Evolutionary conservation across 352 stramenopile species (phyloP).

Genomic region (Phytophthora sp.): DNA sequence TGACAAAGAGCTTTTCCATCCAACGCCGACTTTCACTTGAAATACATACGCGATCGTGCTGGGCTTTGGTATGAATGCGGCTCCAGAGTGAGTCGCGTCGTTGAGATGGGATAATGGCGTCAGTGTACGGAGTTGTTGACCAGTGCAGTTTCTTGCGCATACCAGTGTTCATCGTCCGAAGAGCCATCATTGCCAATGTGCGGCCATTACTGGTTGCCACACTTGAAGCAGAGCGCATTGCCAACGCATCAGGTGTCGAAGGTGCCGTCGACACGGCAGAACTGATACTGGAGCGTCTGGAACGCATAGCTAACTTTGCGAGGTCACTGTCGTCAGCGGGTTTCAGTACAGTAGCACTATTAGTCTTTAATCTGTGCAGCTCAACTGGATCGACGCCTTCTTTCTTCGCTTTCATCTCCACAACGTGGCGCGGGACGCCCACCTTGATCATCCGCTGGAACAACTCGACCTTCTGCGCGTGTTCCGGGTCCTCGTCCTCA

Average conservation of each 20-base stretch:
- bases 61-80: constrained; percentile 36
- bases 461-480: constrained; percentile 52
- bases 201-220: constrained; percentile 19
- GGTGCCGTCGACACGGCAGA: constrained; percentile 37
- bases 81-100: constrained; percentile 64
- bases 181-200: constrained; percentile 38
- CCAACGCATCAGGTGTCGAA: constrained; percentile 38
- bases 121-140: constrained; percentile 57
- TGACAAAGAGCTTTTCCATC: constrained; percentile 81
- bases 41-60: constrained; percentile 44
- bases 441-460: constrained; percentile 81
- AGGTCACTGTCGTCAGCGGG: constrained; percentile 42
- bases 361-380: constrained; percentile 32
- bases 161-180: constrained; percentile 56
- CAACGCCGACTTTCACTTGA: constrained; percentile 67
- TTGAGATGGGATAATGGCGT: constrained; percentile 30
- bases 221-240: constrained; percentile 22
- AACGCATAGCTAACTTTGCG: constrained; percentile 25
- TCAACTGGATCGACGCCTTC: constrained; percentile 57
- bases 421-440: constrained; percentile 57
- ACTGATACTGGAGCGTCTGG: constrained; percentile 49
- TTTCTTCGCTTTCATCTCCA: constrained; percentile 68
- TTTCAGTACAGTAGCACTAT: constrained; percentile 14
- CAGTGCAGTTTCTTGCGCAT: constrained; percentile 85
- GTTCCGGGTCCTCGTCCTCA: constrained; percentile 42